Percentiles rank a stretch among this genome's conserved stretches.
Evolutionary conservation across 1,284 basidiomycete species (phyloP).

Genomic region (Papiliotrema flavescens): DNA sequence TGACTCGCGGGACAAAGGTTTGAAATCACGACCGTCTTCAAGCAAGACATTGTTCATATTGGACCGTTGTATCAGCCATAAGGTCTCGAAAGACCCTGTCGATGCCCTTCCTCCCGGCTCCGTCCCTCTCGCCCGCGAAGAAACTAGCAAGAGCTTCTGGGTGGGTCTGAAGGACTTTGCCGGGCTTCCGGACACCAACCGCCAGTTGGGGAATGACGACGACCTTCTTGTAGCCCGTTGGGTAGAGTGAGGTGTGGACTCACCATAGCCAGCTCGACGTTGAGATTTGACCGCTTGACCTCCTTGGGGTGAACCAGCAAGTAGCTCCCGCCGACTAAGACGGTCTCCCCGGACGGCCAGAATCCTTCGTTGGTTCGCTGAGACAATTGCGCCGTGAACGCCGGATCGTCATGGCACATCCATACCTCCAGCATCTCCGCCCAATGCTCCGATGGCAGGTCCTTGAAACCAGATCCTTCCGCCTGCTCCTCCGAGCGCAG

Average conservation of each 20-base stretch:
- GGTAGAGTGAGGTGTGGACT: constrained; percentile 40
- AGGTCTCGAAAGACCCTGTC: constrained; percentile 20
- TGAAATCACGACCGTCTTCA: constrained; percentile 5
- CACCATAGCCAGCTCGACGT: constrained; percentile 57
- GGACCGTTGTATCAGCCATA: constrained; percentile 89
- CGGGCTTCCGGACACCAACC: constrained; percentile 47
- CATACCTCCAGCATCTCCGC: constrained; percentile 93
- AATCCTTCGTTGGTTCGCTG: constrained; percentile 66
- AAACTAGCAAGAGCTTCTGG: constrained; percentile 42
- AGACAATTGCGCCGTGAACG: constrained; percentile 65
- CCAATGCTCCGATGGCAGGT: constrained; percentile 93
- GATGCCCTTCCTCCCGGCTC: constrained; percentile 18
- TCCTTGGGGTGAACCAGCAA: constrained; percentile 66
- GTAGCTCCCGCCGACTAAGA: constrained; percentile 80
- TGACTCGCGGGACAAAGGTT: constrained; percentile 53
- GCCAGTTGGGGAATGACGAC: constrained; percentile 65
- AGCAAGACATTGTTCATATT: constrained; percentile 55
- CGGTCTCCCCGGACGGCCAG: constrained; percentile 68
- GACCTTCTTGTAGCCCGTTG: constrained; percentile 82
- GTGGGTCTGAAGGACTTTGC: background rate
- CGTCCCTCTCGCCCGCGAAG: constrained; percentile 16
- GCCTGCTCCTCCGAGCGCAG: constrained; percentile 52
- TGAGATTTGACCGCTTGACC: constrained; percentile 58
- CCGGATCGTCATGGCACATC: constrained; percentile 95
- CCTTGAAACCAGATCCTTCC: constrained; percentile 61